phyloP scores from a whole-genome alignment of 495 filamentous ascomycete genomes.

The Daldinia grandis region DNA sequence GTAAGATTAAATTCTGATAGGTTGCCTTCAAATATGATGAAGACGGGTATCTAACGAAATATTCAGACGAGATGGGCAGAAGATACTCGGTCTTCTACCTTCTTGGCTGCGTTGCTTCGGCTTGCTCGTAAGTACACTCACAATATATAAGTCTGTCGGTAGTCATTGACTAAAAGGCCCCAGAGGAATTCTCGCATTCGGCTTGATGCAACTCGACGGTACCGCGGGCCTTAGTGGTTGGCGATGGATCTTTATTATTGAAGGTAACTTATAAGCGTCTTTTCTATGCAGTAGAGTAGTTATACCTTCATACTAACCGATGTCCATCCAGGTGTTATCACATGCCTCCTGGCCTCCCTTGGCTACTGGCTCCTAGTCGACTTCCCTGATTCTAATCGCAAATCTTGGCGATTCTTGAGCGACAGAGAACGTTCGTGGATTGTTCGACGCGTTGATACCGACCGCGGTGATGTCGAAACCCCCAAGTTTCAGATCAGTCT shows the following conservation, averaged over 20 bases:
- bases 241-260: conserved; percentile 69
- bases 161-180: conserved; percentile 63
- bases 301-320: conserved; percentile 1
- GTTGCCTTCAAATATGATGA: not conserved
- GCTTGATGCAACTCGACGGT: conserved; percentile 64
- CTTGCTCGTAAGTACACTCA: conserved; percentile 48
- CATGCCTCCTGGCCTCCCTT: conserved; percentile 52
- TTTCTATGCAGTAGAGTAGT: not conserved
- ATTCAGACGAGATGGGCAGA: conserved; percentile 63
- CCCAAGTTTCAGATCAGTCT: conserved; percentile 60
- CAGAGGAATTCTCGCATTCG: conserved; percentile 68
- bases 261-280: conserved; percentile 47
- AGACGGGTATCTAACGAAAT: not conserved
- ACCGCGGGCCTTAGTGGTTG: conserved; percentile 60
- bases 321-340: conserved; percentile 44
- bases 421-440: conserved; percentile 60
- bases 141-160: not conserved
- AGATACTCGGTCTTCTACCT: conserved; percentile 70
- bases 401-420: conserved; percentile 63
- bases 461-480: conserved; percentile 61
- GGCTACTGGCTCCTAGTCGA: conserved; percentile 65
- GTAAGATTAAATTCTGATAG: conserved; percentile 21
- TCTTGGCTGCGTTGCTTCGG: conserved; percentile 67
- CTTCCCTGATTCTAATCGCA: conserved; percentile 63
- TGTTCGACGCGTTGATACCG: conserved; percentile 61